Evolutionary conservation across 495 filamentous ascomycete species (phyloP).

Genomic region (Chaetomium fimeti): DNA sequence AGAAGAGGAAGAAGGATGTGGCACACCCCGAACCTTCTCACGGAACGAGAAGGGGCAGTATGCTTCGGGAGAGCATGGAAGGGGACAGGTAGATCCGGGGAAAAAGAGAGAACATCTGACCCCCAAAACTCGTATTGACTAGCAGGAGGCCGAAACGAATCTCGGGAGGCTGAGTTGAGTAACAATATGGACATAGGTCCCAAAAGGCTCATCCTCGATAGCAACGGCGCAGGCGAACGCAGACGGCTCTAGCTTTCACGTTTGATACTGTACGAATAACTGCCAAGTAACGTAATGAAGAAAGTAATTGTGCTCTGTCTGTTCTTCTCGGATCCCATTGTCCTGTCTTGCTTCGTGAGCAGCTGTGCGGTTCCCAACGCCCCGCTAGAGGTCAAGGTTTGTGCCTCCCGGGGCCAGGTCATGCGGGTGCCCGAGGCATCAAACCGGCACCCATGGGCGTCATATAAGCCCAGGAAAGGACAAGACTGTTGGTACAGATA

Average conservation of each 20-base stretch:
- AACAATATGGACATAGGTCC: not conserved
- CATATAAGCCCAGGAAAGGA: not conserved
- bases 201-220: not conserved
- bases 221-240: not conserved
- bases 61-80: not conserved
- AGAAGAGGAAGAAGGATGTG: not conserved
- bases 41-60: not conserved
- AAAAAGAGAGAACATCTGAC: no score
- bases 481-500: constrained; percentile 18
- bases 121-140: no score
- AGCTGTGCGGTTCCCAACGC: not conserved
- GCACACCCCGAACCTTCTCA: not conserved
- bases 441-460: not conserved
- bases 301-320: not conserved
- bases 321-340: not conserved
- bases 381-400: not conserved
- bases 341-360: not conserved
- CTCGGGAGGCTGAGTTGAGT: not conserved
- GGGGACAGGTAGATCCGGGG: not conserved
- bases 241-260: not conserved
- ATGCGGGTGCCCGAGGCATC: not conserved
- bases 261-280: not conserved
- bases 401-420: not conserved
- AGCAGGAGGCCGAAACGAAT: no score
- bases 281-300: not conserved